These are phyloP conservation scores for Dendrocalamus sinicus DNA, from an alignment of 176 grass and related monocot species.

Conservation along the genomic window DNA sequence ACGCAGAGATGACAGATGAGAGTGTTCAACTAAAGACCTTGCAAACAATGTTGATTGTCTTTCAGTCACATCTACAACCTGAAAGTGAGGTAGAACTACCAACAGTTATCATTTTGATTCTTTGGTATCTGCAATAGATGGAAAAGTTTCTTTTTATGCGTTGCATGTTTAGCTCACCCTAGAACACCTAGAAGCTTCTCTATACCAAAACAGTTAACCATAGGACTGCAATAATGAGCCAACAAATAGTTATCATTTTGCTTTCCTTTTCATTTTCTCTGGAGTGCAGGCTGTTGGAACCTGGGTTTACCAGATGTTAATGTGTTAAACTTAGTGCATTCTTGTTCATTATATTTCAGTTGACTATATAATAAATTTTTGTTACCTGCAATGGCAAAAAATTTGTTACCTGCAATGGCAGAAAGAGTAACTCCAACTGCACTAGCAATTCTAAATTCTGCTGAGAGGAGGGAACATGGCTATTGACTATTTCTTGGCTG, in stretches of 20 bases:
- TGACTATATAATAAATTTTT: slow-evolving; percentile 4
- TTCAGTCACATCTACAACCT: slow-evolving; percentile 91
- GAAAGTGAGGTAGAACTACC: slow-evolving; percentile 79
- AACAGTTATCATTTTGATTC: slow-evolving; percentile 25
- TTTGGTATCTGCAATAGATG: slow-evolving; percentile 29
- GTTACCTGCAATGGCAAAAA: not conserved
- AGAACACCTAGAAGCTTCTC: slow-evolving; percentile 15
- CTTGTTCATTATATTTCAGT: slow-evolving; percentile 17
- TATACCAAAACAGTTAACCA: slow-evolving; percentile 30
- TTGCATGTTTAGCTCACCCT: slow-evolving; percentile 32
- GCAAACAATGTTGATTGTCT: slow-evolving; percentile 94
- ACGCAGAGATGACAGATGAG: slow-evolving; percentile 92
- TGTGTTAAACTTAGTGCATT: slow-evolving; percentile 18
- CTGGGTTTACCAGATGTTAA: slow-evolving; percentile 33
- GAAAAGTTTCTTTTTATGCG: slow-evolving; percentile 14
- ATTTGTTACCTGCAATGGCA: not conserved
- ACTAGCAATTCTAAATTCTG: slow-evolving; percentile 13
- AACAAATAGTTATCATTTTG: not conserved
- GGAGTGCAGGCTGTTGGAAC: not conserved
- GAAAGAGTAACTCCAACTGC: slow-evolving; percentile 14
- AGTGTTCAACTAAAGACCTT: slow-evolving; percentile 93
- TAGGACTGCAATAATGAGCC: not conserved
- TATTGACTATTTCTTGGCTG: slow-evolving; percentile 25
- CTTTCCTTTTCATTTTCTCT: slow-evolving; percentile 32
- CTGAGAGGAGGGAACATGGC: not conserved